These are phyloP conservation scores for Cadophora sp. DNA, from an alignment of 2,329 filamentous ascomycete genomes.

Conservation along the genomic window DNA sequence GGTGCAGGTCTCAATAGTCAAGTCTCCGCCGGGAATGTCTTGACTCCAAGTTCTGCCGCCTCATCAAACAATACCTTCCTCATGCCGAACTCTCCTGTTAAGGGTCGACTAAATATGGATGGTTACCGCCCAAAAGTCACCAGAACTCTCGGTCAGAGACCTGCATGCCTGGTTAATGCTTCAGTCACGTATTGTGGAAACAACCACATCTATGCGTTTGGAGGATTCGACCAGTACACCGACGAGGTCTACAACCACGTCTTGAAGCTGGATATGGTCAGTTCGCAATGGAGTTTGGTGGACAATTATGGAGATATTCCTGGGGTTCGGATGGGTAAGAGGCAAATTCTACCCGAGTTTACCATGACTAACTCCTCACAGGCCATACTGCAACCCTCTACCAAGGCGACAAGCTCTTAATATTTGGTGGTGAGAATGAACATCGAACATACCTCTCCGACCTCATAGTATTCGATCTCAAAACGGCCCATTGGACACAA, in stretches of 20 bases:
- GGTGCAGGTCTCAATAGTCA: conserved; percentile 46
- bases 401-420: conserved; percentile 91
- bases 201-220: conserved; percentile 97
- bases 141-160: conserved; percentile 78
- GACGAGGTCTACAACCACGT: conserved; percentile 99
- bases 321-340: conserved; percentile 90
- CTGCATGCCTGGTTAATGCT: conserved; percentile 95
- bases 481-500: conserved; percentile 94
- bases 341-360: background rate
- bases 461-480: conserved; percentile 93
- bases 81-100: conserved; percentile 85
- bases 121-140: conserved; percentile 86
- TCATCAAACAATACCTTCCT: conserved; percentile 83
- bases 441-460: conserved; percentile 95
- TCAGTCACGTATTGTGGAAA: conserved; percentile 99
- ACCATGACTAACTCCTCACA: conserved; percentile 46
- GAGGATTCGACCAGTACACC: conserved; percentile 97
- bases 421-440: conserved; percentile 98
- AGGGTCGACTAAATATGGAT: conserved; percentile 69
- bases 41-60: conserved; percentile 56
- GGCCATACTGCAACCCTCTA: conserved; percentile 95
- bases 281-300: conserved; percentile 91
- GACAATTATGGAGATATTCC: conserved; percentile 99
- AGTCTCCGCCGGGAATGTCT: conserved; percentile 28
- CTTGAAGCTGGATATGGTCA: conserved; percentile 82